These are phyloP conservation scores for Alternaria triticina DNA, from an alignment of 2,329 filamentous ascomycete species.

Conservation along the genomic window DNA sequence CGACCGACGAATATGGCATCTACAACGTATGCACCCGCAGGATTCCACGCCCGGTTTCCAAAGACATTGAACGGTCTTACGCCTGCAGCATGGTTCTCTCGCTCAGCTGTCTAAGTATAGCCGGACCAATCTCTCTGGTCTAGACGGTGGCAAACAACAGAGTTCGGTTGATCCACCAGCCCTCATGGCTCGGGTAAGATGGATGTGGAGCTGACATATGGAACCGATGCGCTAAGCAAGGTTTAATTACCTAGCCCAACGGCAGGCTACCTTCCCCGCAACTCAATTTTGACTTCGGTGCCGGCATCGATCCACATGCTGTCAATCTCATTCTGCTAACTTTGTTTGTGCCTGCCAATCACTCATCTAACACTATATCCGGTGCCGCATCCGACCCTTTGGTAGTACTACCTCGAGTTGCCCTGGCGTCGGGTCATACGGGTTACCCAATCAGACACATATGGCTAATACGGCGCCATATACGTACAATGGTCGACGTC, in stretches of 20 bases:
- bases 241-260: background rate
- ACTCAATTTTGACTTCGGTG: background rate
- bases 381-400: background rate
- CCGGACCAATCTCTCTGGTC: background rate
- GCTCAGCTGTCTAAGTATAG: background rate
- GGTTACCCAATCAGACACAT: background rate
- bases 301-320: background rate
- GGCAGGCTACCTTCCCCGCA: slow-evolving; percentile 3
- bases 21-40: background rate
- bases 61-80: background rate
- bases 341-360: background rate
- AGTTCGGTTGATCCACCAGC: background rate
- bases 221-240: slow-evolving; percentile 1
- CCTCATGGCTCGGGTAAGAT: background rate
- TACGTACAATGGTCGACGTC: background rate
- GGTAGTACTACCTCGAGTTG: slow-evolving; percentile 3
- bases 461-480: slow-evolving; percentile 1
- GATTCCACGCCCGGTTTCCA: no score
- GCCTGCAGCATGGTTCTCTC: background rate
- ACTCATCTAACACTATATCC: background rate
- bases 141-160: background rate
- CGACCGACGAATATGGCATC: background rate
- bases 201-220: background rate
- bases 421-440: background rate
- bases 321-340: background rate